A percentile compares a stretch with the other conserved stretches of the same genome.
phyloP scores from a whole-genome alignment of 78 protist genomes.

The Cyanophora paradoxa region DNA sequence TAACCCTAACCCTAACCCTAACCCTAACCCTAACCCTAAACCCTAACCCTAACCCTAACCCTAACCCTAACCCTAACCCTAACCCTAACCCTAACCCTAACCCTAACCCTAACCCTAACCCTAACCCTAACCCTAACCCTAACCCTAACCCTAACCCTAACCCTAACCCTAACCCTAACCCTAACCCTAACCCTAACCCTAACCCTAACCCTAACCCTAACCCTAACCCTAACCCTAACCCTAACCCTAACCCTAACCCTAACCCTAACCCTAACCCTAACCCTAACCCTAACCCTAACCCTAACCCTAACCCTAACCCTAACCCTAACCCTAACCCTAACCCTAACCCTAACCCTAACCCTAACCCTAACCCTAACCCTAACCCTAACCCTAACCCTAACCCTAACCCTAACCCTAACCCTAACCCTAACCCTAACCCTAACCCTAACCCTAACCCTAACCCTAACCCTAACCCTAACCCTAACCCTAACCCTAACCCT shows the following conservation, averaged over 20 bases:
- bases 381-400: slow-evolving; percentile 6
- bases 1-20: slow-evolving; percentile 10
- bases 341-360: slow-evolving; percentile 12
- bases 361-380: slow-evolving; percentile 7
- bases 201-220: slow-evolving; percentile 10
- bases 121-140: slow-evolving; percentile 11
- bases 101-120: slow-evolving; percentile 9
- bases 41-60: slow-evolving; percentile 12
- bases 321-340: slow-evolving; percentile 10
- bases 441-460: slow-evolving; percentile 10
- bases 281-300: slow-evolving; percentile 12
- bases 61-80: slow-evolving; percentile 11
- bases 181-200: slow-evolving; percentile 11
- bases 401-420: slow-evolving; percentile 9
- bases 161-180: slow-evolving; percentile 6
- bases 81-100: slow-evolving; percentile 10
- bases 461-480: slow-evolving; percentile 12
- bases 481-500: slow-evolving; percentile 11
- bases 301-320: slow-evolving; percentile 11
- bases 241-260: slow-evolving; percentile 11
- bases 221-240: slow-evolving; percentile 12
- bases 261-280: slow-evolving; percentile 10
- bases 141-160: slow-evolving; percentile 10
- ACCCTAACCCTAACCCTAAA: slow-evolving; percentile 8
- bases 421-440: slow-evolving; percentile 11